Evolutionary conservation across 176 grass and related monocot genomes (phyloP), one percentile per base, ranked within the genome.

Genomic region (Guadua angustifolia): DNA sequence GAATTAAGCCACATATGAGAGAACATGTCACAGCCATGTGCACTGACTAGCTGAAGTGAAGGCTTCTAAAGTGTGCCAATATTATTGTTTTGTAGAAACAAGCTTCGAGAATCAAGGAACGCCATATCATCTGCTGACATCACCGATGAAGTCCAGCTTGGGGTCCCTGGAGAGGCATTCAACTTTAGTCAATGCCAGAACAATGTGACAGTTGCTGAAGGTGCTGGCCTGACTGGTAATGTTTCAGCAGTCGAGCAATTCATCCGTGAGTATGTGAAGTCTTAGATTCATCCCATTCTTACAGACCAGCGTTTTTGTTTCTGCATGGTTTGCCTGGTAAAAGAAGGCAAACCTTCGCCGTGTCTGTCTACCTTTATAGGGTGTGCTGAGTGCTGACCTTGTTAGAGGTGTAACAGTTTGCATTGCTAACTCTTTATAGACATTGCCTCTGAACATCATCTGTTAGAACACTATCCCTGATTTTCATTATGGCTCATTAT

Each of bases 81-180:
- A 50, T 82, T 63, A 9, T 38, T 32, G 25, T 84, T 58, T 71
- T 88, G 64, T 76, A 95, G 95, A 19, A 94, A 98, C 93, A 95
- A 98, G 49, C 88, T 98, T 32, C 89, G 91, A 32, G 76, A 86
- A 81, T 98, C 93, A 16, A 98, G 93, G 85, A 98, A 89, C 38
- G 89, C 87, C 22, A 83, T 98, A 71, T 95, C 93, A 62, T 88
- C 84, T 77, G 93, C 95, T 82, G 93, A 98, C 66, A 86, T 95
- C 22, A 82, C 84, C 17, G 82, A 88, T 42, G 93, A 98, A 75
- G 75, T 91, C 50, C 80, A 89, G 44, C 82, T 98, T 52, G 95
- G 95, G 39, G 82, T 91, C 66, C 86, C 81, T 80, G 93, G 93
- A 62, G 82, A 88, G 82, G 55, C 83, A 25, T 98, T 98, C 22